phyloP scores from a whole-genome alignment of 176 grass and related monocot species.

The Aegilops sharonensis region DNA sequence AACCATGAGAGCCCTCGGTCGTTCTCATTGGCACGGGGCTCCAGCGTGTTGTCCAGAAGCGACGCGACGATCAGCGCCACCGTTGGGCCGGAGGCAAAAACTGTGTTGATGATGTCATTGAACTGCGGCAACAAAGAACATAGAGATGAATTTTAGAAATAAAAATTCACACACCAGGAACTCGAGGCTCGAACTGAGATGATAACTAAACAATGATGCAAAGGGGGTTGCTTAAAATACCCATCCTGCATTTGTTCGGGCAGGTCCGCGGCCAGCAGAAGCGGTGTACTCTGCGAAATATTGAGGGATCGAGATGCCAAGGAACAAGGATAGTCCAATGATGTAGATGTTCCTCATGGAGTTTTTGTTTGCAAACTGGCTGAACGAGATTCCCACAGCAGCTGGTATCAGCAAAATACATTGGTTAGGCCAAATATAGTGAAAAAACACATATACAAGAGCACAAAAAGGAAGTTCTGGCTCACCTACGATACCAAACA shows the following conservation, averaged over 20 bases:
- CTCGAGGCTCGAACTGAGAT: background rate
- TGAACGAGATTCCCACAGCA: conserved; percentile 88
- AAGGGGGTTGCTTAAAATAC: conserved; percentile 40
- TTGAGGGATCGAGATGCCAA: conserved; percentile 88
- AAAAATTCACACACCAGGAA: background rate
- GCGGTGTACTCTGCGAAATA: conserved; percentile 82
- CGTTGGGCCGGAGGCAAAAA: conserved; percentile 72
- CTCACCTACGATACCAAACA: conserved; percentile 95
- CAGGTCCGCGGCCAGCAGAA: conserved; percentile 64
- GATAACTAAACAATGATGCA: background rate
- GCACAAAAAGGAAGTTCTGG: background rate
- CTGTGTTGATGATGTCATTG: conserved; percentile 91
- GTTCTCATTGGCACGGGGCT: conserved; percentile 11
- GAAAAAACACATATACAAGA: background rate
- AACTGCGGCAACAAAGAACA: conserved; percentile 53
- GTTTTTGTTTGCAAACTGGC: conserved; percentile 90
- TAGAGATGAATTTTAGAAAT: background rate
- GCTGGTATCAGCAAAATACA: conserved; percentile 38
- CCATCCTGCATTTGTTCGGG: conserved; percentile 91
- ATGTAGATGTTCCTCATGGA: conserved; percentile 98
- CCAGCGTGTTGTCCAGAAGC: conserved; percentile 74
- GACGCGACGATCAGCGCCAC: conserved; percentile 69
- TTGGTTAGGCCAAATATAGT: conserved; percentile 15
- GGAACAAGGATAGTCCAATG: conserved; percentile 75
- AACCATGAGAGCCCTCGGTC: conserved; percentile 90